Percentiles rank a stretch among this genome's conserved stretches.
Conservation (phyloP, 257 asterid species). For the Plantago major region DNA sequence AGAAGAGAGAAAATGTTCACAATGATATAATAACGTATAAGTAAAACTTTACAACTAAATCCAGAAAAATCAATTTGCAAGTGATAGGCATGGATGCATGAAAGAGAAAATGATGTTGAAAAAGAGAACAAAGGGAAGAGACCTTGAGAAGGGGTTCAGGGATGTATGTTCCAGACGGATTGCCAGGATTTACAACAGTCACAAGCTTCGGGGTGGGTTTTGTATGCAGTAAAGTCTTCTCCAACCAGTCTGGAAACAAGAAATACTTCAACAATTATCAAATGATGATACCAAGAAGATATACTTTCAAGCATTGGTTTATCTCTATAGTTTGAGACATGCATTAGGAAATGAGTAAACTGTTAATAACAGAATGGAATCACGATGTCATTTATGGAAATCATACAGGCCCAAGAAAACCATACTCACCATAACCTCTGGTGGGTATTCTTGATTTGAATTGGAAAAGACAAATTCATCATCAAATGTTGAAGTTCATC, state of each 20-base stretch:
- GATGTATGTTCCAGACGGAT: constrained; percentile 96
- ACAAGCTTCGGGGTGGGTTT: constrained; percentile 96
- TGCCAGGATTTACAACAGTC: constrained; percentile 92
- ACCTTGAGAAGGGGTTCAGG: constrained; percentile 95
- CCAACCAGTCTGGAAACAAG: constrained; percentile 76
- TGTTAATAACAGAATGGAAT: too few relatives aligned
- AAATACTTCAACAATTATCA: constrained; percentile 5
- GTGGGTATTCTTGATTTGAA: too few relatives aligned
- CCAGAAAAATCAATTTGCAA: background rate
- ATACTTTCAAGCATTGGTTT: too few relatives aligned
- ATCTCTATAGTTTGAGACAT: background rate
- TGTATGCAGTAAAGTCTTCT: constrained; percentile 52
- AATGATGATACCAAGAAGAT: background rate
- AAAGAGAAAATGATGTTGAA: background rate
- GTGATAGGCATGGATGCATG: too few relatives aligned
- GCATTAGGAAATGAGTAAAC: background rate
- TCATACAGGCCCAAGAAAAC: too few relatives aligned
- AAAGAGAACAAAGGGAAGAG: constrained; percentile 15
- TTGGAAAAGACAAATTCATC: too few relatives aligned
- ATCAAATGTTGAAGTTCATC: too few relatives aligned
- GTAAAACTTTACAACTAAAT: constrained; percentile 5
- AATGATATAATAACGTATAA: background rate
- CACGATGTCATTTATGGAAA: too few relatives aligned
- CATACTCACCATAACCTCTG: too few relatives aligned
- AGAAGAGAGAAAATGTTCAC: background rate